Conservation (phyloP, 2,329 filamentous ascomycete genomes). For the Pyricularia sp. region DNA sequence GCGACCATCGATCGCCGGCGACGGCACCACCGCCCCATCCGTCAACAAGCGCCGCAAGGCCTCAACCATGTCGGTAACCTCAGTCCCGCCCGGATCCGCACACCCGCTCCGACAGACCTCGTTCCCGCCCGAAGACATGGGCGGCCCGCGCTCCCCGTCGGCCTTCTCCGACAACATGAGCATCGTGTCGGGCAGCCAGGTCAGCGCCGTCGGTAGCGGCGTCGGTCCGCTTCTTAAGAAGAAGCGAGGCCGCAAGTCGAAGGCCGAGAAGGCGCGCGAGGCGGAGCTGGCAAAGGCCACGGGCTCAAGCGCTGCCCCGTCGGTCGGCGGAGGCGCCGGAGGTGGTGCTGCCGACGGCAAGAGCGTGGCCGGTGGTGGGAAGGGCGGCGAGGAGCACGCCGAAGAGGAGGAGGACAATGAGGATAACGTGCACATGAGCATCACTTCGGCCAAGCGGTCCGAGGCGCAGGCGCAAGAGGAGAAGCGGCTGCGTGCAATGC, state of each 20-base stretch:
- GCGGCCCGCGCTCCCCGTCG: constrained; percentile 50
- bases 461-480: constrained; percentile 53
- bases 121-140: constrained; percentile 57
- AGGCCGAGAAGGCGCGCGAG: constrained; percentile 42
- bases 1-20: constrained; percentile 23
- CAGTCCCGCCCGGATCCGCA: constrained; percentile 30
- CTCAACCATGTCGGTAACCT: constrained; percentile 49
- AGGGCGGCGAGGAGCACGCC: constrained; percentile 43
- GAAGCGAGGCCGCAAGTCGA: constrained; percentile 54
- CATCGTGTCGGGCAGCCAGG: constrained; percentile 51
- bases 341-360: constrained; percentile 23
- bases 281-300: constrained; percentile 29
- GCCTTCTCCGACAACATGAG: constrained; percentile 53
- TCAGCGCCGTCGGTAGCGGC: constrained; percentile 30
- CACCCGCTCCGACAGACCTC: constrained; percentile 74
- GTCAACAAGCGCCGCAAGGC: constrained; percentile 61
- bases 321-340: constrained; percentile 28
- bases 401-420: constrained; percentile 40
- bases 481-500: constrained; percentile 50
- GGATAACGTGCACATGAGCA: constrained; percentile 20
- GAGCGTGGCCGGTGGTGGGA: constrained; percentile 22
- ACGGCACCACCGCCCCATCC: constrained; percentile 35
- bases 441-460: constrained; percentile 21
- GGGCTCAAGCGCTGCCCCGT: constrained; percentile 18
- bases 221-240: constrained; percentile 36